Base-by-base conservation (phyloP, 345 rosid species). In the Carallia pectinifolia region DNA sequence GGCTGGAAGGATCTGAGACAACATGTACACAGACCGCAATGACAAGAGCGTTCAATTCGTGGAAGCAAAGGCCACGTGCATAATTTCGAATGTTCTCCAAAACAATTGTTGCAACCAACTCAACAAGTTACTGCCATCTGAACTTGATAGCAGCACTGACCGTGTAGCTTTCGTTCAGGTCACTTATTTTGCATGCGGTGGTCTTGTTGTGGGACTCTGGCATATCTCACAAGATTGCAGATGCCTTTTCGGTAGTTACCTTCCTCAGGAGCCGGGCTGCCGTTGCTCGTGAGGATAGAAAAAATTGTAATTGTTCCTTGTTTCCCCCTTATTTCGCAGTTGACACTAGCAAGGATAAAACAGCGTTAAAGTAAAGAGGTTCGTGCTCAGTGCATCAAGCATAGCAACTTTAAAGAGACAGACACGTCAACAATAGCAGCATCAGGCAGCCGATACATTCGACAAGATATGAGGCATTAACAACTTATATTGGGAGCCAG, bases 1-100 rank as follows among this genome's bases (percentile, higher is more conserved):
- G 0, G 84, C 82, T 0, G 84, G 84, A 2, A 74, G 79, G 48
- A 70, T 81, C n/a, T 74, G 62, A 50, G 82, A 69, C 60, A 71
- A 77, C 53, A n/a, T 61, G 52, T 69, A 40, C 66, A 29, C 71
- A 52, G 80, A 77, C 29, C 78, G 84, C 63, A 78, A 75, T 36
- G 84, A 78, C 34, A 73, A 75, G n/a, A 82, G 84, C 10, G 80
- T 36, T 16, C 65, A 53, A 18, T 81, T 61, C 16, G 70, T 71
- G 30, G 81, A 77, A 71, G 79, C 84, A 4, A 71, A 69, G 54
- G 72, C 71, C n/a, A 31, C 19, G 38, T 75, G 80, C 58, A 4
- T 40, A 15, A 67, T 76, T 6, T 62, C 19, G 9, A 71, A 76
- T 29, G 29, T 80, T 19, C 72, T 76, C 16, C 59, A 65, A 3